Conservation (phyloP, 805 yeast species). For the Candida patagonica region DNA sequence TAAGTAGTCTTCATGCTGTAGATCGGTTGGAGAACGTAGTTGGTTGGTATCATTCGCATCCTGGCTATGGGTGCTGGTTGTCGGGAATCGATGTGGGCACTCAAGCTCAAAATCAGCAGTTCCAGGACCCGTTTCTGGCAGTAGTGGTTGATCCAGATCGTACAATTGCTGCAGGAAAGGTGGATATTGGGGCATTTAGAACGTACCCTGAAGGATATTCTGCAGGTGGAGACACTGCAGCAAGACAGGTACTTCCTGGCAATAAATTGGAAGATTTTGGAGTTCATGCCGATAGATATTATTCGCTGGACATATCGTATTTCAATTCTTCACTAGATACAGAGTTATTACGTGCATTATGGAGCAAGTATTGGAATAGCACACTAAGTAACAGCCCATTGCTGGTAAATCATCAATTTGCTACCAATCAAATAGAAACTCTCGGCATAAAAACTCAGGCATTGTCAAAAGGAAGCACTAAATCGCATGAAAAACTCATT, state of each 20-base stretch:
- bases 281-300: constrained; percentile 59
- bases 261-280: constrained; percentile 59
- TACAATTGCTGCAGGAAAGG: constrained; percentile 49
- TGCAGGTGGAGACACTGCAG: constrained; percentile 7
- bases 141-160: constrained; percentile 78
- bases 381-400: constrained; percentile 28
- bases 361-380: constrained; percentile 40
- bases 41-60: constrained; percentile 98
- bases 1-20: constrained; percentile 44
- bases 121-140: constrained; percentile 88
- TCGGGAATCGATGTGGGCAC: constrained; percentile 91
- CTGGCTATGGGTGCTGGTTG: constrained; percentile 95
- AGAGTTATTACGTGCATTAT: constrained; percentile 34
- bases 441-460: constrained; percentile 15
- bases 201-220: constrained; percentile 42
- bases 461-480: not conserved
- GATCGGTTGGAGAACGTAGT: constrained; percentile 63
- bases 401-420: constrained; percentile 20
- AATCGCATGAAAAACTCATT: not conserved
- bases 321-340: constrained; percentile 47
- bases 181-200: constrained; percentile 85
- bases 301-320: constrained; percentile 52
- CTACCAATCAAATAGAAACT: constrained; percentile 23
- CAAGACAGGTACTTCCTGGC: constrained; percentile 31
- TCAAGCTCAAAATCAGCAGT: constrained; percentile 73